Conservation (phyloP, 2,329 filamentous ascomycete species). For the Grosmannia clavigera region DNA sequence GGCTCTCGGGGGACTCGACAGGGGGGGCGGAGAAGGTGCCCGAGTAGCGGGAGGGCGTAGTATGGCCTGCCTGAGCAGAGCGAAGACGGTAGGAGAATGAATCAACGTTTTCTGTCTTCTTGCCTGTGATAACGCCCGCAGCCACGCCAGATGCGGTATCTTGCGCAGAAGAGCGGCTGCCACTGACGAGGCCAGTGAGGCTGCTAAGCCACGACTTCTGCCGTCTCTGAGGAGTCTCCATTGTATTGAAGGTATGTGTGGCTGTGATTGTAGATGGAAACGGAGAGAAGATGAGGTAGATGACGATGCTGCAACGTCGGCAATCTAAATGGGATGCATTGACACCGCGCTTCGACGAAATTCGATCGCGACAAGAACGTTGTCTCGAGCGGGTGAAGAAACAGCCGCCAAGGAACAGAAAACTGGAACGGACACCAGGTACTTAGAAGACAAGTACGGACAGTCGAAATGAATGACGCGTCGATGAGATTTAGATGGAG, state of each 20-base stretch:
- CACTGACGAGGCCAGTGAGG: constrained; percentile 8
- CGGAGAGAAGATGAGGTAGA: neutral
- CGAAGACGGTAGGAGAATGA: neutral
- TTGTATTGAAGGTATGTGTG: neutral
- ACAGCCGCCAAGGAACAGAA: neutral
- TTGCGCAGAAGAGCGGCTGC: neutral
- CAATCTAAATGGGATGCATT: neutral
- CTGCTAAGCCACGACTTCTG: constrained; percentile 9
- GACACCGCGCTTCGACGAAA: neutral
- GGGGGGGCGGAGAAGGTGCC: constrained; percentile 12
- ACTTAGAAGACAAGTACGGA: too few relatives aligned
- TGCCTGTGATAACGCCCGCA: neutral
- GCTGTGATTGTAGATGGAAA: neutral
- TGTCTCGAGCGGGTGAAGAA: neutral
- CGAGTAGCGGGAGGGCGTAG: constrained; percentile 8
- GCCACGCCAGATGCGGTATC: neutral
- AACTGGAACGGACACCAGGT: too few relatives aligned
- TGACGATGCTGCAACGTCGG: neutral
- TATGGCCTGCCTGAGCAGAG: neutral
- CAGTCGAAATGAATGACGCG: neutral
- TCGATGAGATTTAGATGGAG: neutral
- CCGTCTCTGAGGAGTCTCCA: constrained; percentile 8
- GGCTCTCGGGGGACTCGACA: constrained; percentile 18
- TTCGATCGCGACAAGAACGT: neutral
- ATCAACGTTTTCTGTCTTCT: neutral